phyloP scores from a whole-genome alignment of 345 rosid species.

The Salix dunnii region DNA sequence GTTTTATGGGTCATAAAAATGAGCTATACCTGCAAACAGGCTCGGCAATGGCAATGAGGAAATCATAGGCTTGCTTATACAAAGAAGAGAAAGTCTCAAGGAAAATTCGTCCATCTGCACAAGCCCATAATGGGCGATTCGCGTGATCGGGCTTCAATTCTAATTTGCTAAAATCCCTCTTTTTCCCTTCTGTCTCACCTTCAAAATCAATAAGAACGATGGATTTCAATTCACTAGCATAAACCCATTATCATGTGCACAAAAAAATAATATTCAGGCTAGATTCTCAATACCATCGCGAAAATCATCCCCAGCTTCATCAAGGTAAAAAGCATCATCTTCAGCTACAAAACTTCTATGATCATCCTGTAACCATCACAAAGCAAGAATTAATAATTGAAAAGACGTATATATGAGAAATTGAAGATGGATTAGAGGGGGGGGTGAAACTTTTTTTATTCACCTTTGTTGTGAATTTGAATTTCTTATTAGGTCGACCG shows the following conservation, averaged over 20 bases:
- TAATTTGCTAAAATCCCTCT: constrained; percentile 65
- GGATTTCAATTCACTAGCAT: background rate
- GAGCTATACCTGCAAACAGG: constrained; percentile 88
- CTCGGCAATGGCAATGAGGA: constrained; percentile 94
- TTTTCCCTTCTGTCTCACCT: constrained; percentile 61
- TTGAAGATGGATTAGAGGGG: too few relatives aligned
- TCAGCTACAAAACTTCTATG: constrained; percentile 49
- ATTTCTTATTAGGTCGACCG: background rate
- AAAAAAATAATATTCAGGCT: background rate
- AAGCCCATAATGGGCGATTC: constrained; percentile 94
- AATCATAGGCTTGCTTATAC: constrained; percentile 94
- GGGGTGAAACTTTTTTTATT: too few relatives aligned
- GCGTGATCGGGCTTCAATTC: constrained; percentile 77
- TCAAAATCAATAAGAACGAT: constrained; percentile 13
- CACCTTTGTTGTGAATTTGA: background rate
- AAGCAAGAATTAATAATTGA: background rate
- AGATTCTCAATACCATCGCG: constrained; percentile 49
- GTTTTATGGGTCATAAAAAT: too few relatives aligned
- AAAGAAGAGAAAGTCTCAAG: constrained; percentile 78
- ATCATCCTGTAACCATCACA: constrained; percentile 52
- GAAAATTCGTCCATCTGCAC: constrained; percentile 88
- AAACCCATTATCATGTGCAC: background rate
- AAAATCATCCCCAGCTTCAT: constrained; percentile 60
- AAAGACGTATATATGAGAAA: too few relatives aligned
- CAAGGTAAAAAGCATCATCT: constrained; percentile 42